A percentile compares a stretch with the other conserved stretches of the same genome.
phyloP scores from a whole-genome alignment of 495 filamentous ascomycete genomes.

The Annulohypoxylon bovei region DNA sequence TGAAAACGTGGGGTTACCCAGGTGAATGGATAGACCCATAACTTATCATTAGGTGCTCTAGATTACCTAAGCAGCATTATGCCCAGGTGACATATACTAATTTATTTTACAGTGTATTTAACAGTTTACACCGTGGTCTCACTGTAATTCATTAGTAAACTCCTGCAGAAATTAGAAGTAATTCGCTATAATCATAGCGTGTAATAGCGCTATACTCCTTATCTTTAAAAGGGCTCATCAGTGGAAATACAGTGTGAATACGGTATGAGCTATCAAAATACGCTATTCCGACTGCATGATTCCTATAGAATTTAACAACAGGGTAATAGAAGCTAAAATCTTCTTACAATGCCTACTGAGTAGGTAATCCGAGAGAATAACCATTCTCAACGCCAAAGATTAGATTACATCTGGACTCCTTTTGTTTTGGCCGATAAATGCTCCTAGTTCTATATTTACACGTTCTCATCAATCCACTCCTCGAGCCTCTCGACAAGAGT shows the following conservation, averaged over 20 bases:
- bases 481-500: conserved; percentile 83
- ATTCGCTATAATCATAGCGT: too few species aligned
- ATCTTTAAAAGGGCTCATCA: too few species aligned
- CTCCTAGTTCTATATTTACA: conserved; percentile 30
- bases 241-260: too few species aligned
- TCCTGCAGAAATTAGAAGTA: too few species aligned
- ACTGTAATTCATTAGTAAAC: too few species aligned
- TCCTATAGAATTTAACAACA: not conserved
- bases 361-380: not conserved
- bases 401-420: not conserved
- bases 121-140: too few species aligned
- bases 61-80: too few species aligned
- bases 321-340: not conserved
- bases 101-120: too few species aligned
- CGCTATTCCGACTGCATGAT: too few species aligned
- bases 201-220: too few species aligned
- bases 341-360: not conserved
- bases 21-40: not conserved
- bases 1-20: not conserved
- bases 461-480: conserved; percentile 73
- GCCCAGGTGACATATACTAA: too few species aligned
- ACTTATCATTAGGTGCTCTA: not conserved
- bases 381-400: not conserved
- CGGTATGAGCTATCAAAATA: too few species aligned
- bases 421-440: not conserved